These are phyloP conservation scores for Leptographium lundbergii DNA, from an alignment of 2,329 filamentous ascomycete genomes.

Conservation along the genomic window DNA sequence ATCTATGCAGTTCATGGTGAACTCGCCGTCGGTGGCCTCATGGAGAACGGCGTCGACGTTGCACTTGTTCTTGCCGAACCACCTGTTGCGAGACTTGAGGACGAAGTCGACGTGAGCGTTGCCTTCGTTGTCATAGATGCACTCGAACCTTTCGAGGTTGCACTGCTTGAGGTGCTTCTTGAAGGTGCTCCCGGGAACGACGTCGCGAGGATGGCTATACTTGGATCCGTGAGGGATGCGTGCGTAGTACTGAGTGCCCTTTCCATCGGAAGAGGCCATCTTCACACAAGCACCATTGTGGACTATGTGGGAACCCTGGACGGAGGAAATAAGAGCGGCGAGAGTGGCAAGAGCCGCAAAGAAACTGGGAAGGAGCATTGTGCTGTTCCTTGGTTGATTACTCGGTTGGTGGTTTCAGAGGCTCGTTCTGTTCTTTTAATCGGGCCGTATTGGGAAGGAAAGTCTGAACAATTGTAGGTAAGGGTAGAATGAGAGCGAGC, in stretches of 20 bases:
- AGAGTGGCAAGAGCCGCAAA: background rate
- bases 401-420: too few species aligned
- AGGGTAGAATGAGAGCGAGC: background rate
- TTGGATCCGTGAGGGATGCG: background rate
- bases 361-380: background rate
- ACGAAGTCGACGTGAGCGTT: conserved; percentile 4
- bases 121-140: background rate
- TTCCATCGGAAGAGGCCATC: background rate
- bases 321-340: background rate
- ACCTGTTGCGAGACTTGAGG: background rate
- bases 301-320: background rate
- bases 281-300: background rate
- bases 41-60: background rate
- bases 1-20: background rate
- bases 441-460: background rate
- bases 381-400: background rate
- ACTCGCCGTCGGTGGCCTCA: background rate
- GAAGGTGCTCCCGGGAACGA: background rate
- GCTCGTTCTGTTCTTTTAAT: background rate
- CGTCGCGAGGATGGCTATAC: background rate
- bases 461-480: too few species aligned
- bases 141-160: background rate
- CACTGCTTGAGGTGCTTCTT: background rate
- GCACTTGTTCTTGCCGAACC: background rate
- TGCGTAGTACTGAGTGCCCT: background rate